Evolutionary conservation across 2,329 filamentous ascomycete genomes (phyloP), one percentile per base, ranked within the genome.

Genomic region (Fusarium sp.): DNA sequence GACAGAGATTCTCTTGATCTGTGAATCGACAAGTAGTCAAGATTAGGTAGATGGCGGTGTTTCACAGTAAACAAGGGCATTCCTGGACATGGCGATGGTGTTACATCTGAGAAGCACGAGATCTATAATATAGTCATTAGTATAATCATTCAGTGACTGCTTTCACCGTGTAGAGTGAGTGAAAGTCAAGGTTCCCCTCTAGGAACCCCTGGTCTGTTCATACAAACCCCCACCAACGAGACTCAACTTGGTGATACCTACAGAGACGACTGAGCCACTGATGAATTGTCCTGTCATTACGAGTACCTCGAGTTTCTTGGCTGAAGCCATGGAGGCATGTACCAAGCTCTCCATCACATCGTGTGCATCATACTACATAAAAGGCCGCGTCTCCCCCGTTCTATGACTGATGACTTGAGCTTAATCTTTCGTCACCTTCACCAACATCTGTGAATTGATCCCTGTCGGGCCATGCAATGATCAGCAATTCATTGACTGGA

Each of bases 341-440:
- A 56, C 33, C 23, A 38, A 58, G 57, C n/a, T 37, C 15, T 35
- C 50, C 43, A 65, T 59, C 65, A 58, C 57, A 59, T 47, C 60
- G 46, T 59, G 35, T 59, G 43, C 69, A 73, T 73, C 64, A 72
- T 66, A 33, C 30, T 52, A 65, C 69, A 72, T 56, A 43, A 66
- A 42, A 70, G 65, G 69, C 46, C 60, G 65, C 60, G 70, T 73
- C 67, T 66, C 57, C 60, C 38, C 60, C 30, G 16, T 4, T 37
- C 42, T 43, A 19, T 53, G 37, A 52, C 13, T 38, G 21, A 15
- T 19, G 42, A 25, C 38, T 62, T 54, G 25, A 66, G 56, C 60
- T 62, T 38, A 54, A 61, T 66, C 25, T 56, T 60, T 37, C 23
- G 35, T 46, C 21, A 28, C 52, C 10, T 25, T 42, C 18, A 21